Evolutionary conservation across 2,329 filamentous ascomycete genomes (phyloP).

Genomic region (Talaromyces piceae): DNA sequence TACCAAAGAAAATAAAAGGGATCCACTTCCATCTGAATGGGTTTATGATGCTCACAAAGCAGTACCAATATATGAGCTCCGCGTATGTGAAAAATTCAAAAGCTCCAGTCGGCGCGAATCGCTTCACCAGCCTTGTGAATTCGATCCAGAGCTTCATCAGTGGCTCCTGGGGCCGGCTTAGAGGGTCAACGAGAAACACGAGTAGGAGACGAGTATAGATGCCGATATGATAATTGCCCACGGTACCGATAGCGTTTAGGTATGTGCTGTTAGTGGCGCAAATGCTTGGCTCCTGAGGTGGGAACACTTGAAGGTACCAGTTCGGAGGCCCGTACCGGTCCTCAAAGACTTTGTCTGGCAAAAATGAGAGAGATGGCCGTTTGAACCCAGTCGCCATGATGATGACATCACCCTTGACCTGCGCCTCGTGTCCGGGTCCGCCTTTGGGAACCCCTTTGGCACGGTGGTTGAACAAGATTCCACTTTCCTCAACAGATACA

Average conservation of each 20-base stretch:
- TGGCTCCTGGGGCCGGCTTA: constrained; percentile 61
- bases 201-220: constrained; percentile 81
- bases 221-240: constrained; percentile 83
- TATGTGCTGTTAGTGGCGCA: constrained; percentile 82
- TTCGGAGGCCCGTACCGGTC: constrained; percentile 71
- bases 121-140: constrained; percentile 67
- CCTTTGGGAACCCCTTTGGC: constrained; percentile 64
- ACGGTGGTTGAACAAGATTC: constrained; percentile 65
- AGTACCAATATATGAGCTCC: constrained; percentile 78
- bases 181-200: constrained; percentile 76
- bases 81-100: constrained; percentile 89
- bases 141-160: constrained; percentile 86
- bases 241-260: constrained; percentile 69
- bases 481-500: constrained; percentile 53
- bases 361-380: constrained; percentile 63
- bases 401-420: constrained; percentile 65
- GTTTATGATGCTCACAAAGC: constrained; percentile 70
- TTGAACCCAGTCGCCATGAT: constrained; percentile 80
- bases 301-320: constrained; percentile 86
- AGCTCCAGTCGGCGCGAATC: constrained; percentile 60
- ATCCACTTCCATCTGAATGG: constrained; percentile 91
- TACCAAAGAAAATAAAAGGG: constrained; percentile 69
- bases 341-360: constrained; percentile 65
- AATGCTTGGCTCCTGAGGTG: constrained; percentile 63
- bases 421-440: constrained; percentile 61